Conservation (phyloP, 2,329 filamentous ascomycete species). For the Periconia macrospinosa region DNA sequence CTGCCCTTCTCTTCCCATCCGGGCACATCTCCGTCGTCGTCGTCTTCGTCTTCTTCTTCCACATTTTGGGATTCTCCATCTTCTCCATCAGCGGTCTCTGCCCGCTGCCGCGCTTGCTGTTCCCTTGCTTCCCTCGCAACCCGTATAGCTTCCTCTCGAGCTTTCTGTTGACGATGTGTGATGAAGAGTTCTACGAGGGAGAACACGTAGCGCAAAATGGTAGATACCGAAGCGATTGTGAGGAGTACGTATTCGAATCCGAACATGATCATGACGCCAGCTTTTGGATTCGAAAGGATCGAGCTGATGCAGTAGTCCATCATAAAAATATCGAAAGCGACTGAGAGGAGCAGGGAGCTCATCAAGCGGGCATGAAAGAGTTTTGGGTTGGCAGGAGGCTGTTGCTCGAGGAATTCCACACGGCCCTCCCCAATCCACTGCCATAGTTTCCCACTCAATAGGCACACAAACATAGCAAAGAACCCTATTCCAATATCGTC, state of each 20-base stretch:
- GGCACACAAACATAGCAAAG: constrained; percentile 89
- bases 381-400: constrained; percentile 84
- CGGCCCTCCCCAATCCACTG: constrained; percentile 96
- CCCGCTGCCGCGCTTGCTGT: constrained; percentile 42
- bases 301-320: constrained; percentile 79
- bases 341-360: constrained; percentile 75
- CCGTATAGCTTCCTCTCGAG: constrained; percentile 52
- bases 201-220: constrained; percentile 74
- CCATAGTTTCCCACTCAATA: constrained; percentile 96
- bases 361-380: constrained; percentile 85
- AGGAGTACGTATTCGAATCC: constrained; percentile 95
- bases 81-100: constrained; percentile 42
- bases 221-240: constrained; percentile 77
- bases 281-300: constrained; percentile 83
- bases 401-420: constrained; percentile 92
- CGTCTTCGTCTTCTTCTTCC: constrained; percentile 67
- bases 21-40: constrained; percentile 91
- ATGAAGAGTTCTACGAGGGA: constrained; percentile 78
- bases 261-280: constrained; percentile 99
- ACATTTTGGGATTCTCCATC: constrained; percentile 42
- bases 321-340: constrained; percentile 78
- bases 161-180: constrained; percentile 70
- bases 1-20: constrained; percentile 97
- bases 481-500: constrained; percentile 96
- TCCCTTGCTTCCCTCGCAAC: constrained; percentile 68